A percentile compares a stretch with the other conserved stretches of the same genome.
phyloP scores from a whole-genome alignment of 371 early-diverging fungal species.

The Lichtheimia hyalospora region DNA sequence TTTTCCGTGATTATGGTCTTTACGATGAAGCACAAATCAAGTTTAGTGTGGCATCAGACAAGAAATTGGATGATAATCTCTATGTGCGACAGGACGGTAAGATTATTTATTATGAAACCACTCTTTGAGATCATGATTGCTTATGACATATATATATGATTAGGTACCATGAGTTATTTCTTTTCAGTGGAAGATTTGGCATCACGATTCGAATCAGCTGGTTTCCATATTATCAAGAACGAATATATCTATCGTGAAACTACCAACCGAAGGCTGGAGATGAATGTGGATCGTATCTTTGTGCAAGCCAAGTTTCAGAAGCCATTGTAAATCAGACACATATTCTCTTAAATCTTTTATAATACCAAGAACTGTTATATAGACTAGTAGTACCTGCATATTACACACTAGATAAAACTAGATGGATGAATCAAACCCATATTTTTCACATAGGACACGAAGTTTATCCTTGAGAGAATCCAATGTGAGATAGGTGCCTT shows the following conservation, averaged over 20 bases:
- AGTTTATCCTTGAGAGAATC: constrained; percentile 79
- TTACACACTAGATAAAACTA: constrained; percentile 7
- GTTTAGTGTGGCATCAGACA: constrained; percentile 69
- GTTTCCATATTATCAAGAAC: constrained; percentile 69
- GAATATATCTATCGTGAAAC: constrained; percentile 80
- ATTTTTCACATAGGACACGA: constrained; percentile 31
- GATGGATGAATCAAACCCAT: constrained; percentile 23
- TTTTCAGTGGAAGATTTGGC: constrained; percentile 59
- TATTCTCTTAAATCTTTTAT: background rate
- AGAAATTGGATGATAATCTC: constrained; percentile 76
- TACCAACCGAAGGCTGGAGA: constrained; percentile 75
- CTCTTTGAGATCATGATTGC: constrained; percentile 9
- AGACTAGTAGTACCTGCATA: background rate
- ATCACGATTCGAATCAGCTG: constrained; percentile 58
- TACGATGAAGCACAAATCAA: constrained; percentile 90
- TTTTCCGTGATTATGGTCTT: constrained; percentile 89
- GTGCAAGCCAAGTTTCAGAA: constrained; percentile 83
- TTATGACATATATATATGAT: no score
- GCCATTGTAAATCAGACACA: constrained; percentile 9
- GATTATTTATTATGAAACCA: constrained; percentile 20
- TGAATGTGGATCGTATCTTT: constrained; percentile 84
- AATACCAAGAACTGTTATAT: no score
- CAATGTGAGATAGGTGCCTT: constrained; percentile 79
- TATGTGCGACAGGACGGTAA: constrained; percentile 91
- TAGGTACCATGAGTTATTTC: constrained; percentile 67